Evolutionary conservation across 495 filamentous ascomycete species (phyloP).

Genomic region (Lasiosphaeris hirsuta): DNA sequence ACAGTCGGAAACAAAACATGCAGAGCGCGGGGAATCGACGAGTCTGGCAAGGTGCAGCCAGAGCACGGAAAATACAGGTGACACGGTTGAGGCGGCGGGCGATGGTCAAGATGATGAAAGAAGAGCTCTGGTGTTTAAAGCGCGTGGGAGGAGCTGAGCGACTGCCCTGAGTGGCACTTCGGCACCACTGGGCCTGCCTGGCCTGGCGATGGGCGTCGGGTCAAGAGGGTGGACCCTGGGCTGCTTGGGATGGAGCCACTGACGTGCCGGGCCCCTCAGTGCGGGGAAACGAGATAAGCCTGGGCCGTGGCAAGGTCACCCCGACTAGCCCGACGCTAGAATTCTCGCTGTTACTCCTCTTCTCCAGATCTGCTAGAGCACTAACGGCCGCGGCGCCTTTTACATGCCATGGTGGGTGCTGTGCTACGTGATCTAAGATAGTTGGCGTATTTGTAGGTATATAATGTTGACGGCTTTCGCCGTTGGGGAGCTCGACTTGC

Average conservation of each 20-base stretch:
- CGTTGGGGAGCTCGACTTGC: too few relatives aligned
- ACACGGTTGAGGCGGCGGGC: too few relatives aligned
- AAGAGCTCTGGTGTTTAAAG: neutral
- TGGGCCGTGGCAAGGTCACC: neutral
- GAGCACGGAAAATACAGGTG: too few relatives aligned
- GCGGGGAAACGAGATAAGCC: slow-evolving; percentile 2
- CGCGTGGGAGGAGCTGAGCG: neutral
- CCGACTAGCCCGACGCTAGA: neutral
- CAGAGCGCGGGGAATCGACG: too few relatives aligned
- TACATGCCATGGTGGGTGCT: neutral
- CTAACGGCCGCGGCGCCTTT: neutral
- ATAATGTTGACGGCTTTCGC: too few relatives aligned
- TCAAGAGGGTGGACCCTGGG: neutral
- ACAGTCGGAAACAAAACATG: too few relatives aligned
- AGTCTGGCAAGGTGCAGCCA: too few relatives aligned
- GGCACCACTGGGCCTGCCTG: too few relatives aligned
- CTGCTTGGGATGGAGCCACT: slow-evolving; percentile 4
- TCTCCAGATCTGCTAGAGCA: slow-evolving; percentile 1
- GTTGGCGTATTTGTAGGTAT: neutral
- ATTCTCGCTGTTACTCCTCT: slow-evolving; percentile 4
- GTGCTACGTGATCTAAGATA: neutral
- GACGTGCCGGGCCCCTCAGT: slow-evolving; percentile 2
- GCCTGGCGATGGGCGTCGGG: too few relatives aligned
- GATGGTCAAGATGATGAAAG: neutral
- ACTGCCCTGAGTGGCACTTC: neutral